These are phyloP conservation scores for Pythium vanterpoolii DNA, from an alignment of 352 stramenopile species.

Conservation along the genomic window DNA sequence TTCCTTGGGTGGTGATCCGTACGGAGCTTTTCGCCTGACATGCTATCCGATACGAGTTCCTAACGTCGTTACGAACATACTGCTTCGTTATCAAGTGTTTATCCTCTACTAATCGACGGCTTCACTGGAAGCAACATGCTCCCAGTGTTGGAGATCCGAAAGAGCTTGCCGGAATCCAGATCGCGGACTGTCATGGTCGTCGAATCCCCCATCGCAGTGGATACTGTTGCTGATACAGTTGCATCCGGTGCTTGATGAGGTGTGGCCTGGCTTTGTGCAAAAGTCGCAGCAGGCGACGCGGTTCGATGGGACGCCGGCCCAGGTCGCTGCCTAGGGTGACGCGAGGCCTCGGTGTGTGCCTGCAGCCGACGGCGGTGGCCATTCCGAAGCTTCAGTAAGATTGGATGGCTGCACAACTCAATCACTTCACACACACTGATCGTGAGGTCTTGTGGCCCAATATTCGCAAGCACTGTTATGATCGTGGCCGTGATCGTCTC, in stretches of 20 bases:
- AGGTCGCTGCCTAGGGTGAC: not conserved
- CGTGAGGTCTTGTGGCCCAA: conserved; percentile 59
- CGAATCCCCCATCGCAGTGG: not conserved
- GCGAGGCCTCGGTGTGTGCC: conserved; percentile 28
- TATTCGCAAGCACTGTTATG: conserved; percentile 39
- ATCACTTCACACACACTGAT: conserved; percentile 81
- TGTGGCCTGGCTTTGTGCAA: not conserved
- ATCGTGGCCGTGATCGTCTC: conserved; percentile 70
- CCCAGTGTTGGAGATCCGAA: conserved; percentile 59
- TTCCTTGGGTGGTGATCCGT: conserved; percentile 1
- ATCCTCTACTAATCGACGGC: conserved; percentile 21
- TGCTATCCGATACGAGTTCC: not conserved
- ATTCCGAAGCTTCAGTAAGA: conserved; percentile 78
- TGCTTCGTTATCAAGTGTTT: conserved; percentile 8
- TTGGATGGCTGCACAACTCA: conserved; percentile 66
- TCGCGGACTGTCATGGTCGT: conserved; percentile 57
- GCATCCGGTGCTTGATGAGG: not conserved
- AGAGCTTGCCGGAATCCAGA: conserved; percentile 68
- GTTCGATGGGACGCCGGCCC: not conserved
- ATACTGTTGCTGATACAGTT: not conserved
- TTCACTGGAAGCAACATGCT: conserved; percentile 53
- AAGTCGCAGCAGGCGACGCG: conserved; percentile 28
- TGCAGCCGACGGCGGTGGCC: conserved; percentile 62
- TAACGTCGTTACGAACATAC: conserved; percentile 10
- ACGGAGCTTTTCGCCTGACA: not conserved